A percentile compares a stretch with the other conserved stretches of the same genome.
These are phyloP conservation scores for Boletus pseudo-olivaceus DNA, from an alignment of 768 basidiomycete species.

Conservation along the genomic window DNA sequence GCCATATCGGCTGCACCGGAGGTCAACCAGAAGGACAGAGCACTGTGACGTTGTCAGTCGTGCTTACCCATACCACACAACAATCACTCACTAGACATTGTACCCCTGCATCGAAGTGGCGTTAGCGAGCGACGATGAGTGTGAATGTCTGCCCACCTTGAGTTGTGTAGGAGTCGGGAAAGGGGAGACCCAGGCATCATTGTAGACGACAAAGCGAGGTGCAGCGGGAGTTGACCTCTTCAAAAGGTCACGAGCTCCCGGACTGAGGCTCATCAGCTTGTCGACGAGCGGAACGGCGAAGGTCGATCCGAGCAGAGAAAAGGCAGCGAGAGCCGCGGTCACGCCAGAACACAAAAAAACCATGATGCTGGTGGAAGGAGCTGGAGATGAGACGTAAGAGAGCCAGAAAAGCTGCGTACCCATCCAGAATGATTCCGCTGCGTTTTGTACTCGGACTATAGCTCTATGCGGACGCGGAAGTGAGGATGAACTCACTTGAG, in stretches of 20 bases:
- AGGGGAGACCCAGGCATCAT: conserved; percentile 40
- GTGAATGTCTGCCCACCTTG: conserved; percentile 29
- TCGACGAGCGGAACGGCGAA: conserved; percentile 12
- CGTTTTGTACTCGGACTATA: conserved; percentile 4
- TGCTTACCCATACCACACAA: not conserved
- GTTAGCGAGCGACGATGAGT: not conserved
- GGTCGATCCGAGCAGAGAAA: conserved; percentile 5
- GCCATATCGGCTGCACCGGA: conserved; percentile 45
- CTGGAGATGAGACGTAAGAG: not conserved
- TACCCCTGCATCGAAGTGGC: conserved; percentile 21
- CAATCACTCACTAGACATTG: conserved; percentile 30
- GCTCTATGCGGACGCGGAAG: not conserved
- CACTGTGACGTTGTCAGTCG: conserved; percentile 15
- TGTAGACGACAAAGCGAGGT: conserved; percentile 46
- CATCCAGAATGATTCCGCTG: not conserved
- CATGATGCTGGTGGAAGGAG: conserved; percentile 1
- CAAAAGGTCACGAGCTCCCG: conserved; percentile 16
- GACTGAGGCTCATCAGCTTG: conserved; percentile 17
- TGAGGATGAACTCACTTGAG: not conserved
- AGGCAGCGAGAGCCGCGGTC: not conserved
- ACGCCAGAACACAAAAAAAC: conserved; percentile 1
- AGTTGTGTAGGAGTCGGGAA: conserved; percentile 42
- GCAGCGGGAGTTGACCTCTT: conserved; percentile 33
- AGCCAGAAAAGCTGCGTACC: not conserved
- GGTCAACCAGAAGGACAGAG: conserved; percentile 40